Evolutionary conservation across 345 rosid genomes (phyloP).

Genomic region (Hibiscus trionum): DNA sequence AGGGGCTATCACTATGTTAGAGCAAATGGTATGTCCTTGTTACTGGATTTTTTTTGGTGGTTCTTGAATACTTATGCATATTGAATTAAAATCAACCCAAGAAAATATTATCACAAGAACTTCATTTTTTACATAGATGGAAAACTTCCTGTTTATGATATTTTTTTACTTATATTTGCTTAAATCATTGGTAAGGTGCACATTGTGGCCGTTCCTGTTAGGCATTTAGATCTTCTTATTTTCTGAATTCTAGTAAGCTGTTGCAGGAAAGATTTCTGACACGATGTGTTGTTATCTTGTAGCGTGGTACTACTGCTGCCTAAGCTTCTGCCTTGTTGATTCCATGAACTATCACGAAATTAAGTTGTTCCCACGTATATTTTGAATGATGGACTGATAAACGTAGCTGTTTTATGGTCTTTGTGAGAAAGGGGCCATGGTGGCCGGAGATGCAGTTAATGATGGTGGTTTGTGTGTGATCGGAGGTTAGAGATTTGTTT

Average conservation of each 20-base stretch:
- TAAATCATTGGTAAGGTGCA: not conserved
- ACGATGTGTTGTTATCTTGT: not conserved
- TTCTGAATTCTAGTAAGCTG: not conserved
- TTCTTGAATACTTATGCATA: not conserved
- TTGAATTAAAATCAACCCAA: not conserved
- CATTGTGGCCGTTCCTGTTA: not conserved
- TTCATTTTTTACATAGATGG: constrained; percentile 5
- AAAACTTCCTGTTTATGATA: not conserved
- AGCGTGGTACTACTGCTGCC: not conserved
- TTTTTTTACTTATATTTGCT: not conserved
- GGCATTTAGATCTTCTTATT: not conserved
- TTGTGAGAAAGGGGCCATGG: no score
- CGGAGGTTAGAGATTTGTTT: no score
- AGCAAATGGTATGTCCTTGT: constrained; percentile 72
- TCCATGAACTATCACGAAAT: no score
- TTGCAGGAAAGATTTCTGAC: not conserved
- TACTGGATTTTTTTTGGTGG: not conserved
- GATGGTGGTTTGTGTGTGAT: no score
- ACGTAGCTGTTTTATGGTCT: constrained; percentile 29
- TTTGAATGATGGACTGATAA: not conserved
- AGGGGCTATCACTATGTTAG: constrained; percentile 80
- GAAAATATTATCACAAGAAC: not conserved
- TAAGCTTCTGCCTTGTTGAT: not conserved
- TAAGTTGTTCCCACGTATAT: no score
- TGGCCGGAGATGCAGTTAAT: no score